These are phyloP conservation scores for Circinella minor DNA, from an alignment of 371 early-diverging fungal genomes.

Conservation along the genomic window DNA sequence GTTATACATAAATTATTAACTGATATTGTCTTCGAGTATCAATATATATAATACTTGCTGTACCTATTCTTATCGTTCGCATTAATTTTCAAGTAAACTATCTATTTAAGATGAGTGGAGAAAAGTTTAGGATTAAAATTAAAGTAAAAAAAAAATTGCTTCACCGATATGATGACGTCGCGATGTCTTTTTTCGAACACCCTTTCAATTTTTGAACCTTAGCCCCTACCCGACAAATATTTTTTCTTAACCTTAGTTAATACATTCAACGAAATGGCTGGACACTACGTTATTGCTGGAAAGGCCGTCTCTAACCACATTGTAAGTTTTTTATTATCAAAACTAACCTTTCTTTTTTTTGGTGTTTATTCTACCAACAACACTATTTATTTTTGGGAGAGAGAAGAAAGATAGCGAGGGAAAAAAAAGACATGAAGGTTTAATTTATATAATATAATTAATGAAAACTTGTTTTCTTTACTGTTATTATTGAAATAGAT, in stretches of 20 bases:
- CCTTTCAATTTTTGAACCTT: not conserved
- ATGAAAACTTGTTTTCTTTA: not conserved
- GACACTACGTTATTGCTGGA: conserved; percentile 58
- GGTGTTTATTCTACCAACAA: too few relatives aligned
- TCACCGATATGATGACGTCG: not conserved
- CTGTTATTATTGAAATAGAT: conserved; percentile 25
- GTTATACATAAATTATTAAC: too few relatives aligned
- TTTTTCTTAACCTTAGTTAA: conserved; percentile 1
- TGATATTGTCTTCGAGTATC: too few relatives aligned
- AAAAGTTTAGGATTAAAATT: not conserved
- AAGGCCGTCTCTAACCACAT: conserved; percentile 51
- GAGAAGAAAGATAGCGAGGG: not conserved
- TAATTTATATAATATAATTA: not conserved
- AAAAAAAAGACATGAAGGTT: too few relatives aligned
- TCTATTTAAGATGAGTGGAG: too few relatives aligned
- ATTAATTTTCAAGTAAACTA: too few relatives aligned
- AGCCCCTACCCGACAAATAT: conserved; percentile 6
- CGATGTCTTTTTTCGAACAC: not conserved
- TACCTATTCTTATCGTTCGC: too few relatives aligned
- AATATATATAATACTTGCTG: too few relatives aligned
- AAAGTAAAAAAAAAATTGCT: not conserved
- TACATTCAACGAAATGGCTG: conserved; percentile 40
- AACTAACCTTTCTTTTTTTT: not conserved
- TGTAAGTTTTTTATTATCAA: conserved; percentile 29
- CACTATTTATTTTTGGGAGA: not conserved